phyloP scores from a whole-genome alignment of 73 alveolate species.

The Breviolum minutum region DNA sequence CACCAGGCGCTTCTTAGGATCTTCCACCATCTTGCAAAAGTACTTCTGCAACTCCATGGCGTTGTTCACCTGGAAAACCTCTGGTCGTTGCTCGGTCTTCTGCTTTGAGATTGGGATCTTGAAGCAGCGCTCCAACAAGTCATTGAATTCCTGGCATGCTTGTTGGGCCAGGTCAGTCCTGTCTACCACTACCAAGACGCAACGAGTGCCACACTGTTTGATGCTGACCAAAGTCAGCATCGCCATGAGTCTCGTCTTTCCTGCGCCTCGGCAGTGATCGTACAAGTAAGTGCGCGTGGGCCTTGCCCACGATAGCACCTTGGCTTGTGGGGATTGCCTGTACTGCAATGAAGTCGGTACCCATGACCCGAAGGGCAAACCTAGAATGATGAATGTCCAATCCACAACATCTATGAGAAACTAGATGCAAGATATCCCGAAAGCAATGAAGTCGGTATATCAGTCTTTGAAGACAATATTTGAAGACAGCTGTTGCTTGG shows the following conservation, averaged over 20 bases:
- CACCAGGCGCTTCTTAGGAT: not conserved
- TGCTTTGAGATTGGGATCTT: not conserved
- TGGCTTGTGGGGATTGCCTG: too few relatives aligned
- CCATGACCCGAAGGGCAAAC: too few relatives aligned
- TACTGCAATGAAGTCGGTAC: too few relatives aligned
- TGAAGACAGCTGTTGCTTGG: too few relatives aligned
- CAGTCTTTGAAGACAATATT: too few relatives aligned
- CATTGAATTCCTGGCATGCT: not conserved
- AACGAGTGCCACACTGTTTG: not conserved
- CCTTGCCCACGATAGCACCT: not conserved
- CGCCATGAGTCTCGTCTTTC: not conserved
- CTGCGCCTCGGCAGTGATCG: not conserved
- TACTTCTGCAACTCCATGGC: not conserved
- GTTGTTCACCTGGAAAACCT: not conserved
- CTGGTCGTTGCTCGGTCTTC: conserved; percentile 8
- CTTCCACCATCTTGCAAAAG: not conserved
- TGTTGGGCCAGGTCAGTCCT: not conserved
- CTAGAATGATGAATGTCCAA: too few relatives aligned
- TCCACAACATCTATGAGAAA: too few relatives aligned
- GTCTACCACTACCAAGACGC: not conserved
- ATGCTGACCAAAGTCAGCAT: not conserved
- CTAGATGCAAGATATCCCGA: too few relatives aligned
- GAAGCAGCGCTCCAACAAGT: not conserved
- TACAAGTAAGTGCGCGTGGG: not conserved
- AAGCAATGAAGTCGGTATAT: too few relatives aligned